Base-by-base conservation (phyloP, 371 early-diverging fungal species). In the Rhizopus sp. region DNA sequence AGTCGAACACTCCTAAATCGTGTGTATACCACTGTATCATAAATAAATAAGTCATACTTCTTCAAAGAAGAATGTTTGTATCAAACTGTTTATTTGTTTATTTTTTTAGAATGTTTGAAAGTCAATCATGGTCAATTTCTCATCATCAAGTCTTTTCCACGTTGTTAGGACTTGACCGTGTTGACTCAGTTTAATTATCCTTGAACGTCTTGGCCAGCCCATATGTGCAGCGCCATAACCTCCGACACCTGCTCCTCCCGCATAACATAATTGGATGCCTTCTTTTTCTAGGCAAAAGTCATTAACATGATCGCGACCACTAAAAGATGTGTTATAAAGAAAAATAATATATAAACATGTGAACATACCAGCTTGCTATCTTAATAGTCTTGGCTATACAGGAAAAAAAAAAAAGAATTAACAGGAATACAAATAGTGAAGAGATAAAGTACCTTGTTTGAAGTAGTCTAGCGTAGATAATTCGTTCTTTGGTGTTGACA, bases 221-320 rank as follows among this genome's bases (percentile, higher is more conserved):
- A 78, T 29, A 40, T 75, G 68, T 23, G 68, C 56, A n/a, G 72
- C 74, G 33, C 83, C 83, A 50, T 82, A 82, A 4, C 75, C 70
- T 5, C 79, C 76, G 9, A 77, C 69, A n/a, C 83, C 80, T 1
- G 75, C 60, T 4, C 83, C 83, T 4, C 83, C 83, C 7, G 74
- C 77, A 47, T 77, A 82, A 50, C 83, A 82, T 8, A 82, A 59
- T 29, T 73, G 67, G 33, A 82, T 64, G 7, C 70, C 70, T 3
- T 73, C 70, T 32, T 63, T 73, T 31, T 77, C 64, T 46, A 77
- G 48, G 30, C 83, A 82, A 60, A 77, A 82, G 44, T 82, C 83
- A 41, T 82, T 82, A 4, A 74, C 57, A 64, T 82, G 83, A 46
- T 82, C 74, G 37, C 78, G 80, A 7, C 83, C 83, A 40, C 75